Conservation (phyloP, 2,329 filamentous ascomycete species). For the Moelleriella libera region DNA sequence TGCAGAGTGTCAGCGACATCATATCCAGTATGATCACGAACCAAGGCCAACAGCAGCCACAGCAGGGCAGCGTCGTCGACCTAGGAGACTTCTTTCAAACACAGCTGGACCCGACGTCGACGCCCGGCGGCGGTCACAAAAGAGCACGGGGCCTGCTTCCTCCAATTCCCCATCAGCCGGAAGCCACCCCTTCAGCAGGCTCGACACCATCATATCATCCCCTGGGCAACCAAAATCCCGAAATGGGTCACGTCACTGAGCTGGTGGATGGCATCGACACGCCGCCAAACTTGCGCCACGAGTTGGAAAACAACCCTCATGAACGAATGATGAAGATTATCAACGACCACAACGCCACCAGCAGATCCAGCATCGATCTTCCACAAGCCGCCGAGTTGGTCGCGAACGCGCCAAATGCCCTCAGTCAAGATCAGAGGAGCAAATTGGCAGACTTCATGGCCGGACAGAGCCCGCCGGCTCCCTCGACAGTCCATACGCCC, state of each 20-base stretch:
- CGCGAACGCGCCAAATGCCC: constrained; percentile 37
- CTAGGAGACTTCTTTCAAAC: constrained; percentile 43
- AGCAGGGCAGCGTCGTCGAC: constrained; percentile 45
- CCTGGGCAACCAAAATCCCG: constrained; percentile 19
- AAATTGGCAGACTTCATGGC: constrained; percentile 48
- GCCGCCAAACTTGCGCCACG: constrained; percentile 36
- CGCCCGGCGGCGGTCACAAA: constrained; percentile 30
- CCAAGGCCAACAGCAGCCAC: constrained; percentile 28
- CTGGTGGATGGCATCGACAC: constrained; percentile 39
- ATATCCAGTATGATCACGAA: constrained; percentile 61
- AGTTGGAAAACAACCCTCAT: constrained; percentile 42
- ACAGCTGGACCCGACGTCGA: constrained; percentile 22
- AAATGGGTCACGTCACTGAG: constrained; percentile 45
- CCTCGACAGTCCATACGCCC: constrained; percentile 8
- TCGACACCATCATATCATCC: constrained; percentile 14
- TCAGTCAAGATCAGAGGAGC: constrained; percentile 42
- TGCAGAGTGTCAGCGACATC: constrained; percentile 70
- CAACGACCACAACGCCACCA: constrained; percentile 46
- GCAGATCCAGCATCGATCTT: constrained; percentile 32
- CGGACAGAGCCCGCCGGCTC: constrained; percentile 17
- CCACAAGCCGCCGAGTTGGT: constrained; percentile 36
- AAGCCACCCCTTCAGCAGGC: constrained; percentile 11
- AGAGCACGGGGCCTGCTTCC: constrained; percentile 39
- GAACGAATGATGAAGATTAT: constrained; percentile 53
- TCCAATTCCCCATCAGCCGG: constrained; percentile 30